Percentiles rank a stretch among this genome's conserved stretches.
Conservation (phyloP, 495 filamentous ascomycete genomes). For the Jackrogersella multiformis region DNA sequence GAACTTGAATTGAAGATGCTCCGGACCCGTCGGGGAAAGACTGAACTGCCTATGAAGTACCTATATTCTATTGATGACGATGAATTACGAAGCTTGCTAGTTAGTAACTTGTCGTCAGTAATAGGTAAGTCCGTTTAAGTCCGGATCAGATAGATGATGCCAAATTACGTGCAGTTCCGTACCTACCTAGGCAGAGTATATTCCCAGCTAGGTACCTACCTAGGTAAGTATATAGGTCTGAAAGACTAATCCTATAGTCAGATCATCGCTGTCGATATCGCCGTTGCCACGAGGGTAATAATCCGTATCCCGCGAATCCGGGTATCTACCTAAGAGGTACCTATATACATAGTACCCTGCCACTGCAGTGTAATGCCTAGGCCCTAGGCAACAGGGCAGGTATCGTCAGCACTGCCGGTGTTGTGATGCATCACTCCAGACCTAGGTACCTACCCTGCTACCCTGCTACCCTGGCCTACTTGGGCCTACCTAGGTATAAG, state of each 20-base stretch:
- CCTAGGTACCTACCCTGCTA: too few species aligned
- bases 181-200: background rate
- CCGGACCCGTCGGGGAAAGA: constrained; percentile 39
- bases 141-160: constrained; percentile 20
- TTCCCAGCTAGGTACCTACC: background rate
- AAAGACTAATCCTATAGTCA: too few species aligned
- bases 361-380: too few species aligned
- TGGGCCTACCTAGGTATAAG: too few species aligned
- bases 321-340: too few species aligned
- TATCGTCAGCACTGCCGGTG: constrained; percentile 32
- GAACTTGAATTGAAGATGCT: constrained; percentile 7
- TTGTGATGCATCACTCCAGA: background rate
- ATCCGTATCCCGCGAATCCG: constrained; percentile 10
- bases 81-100: background rate
- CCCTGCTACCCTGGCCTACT: too few species aligned
- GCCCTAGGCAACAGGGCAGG: constrained; percentile 34
- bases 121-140: constrained; percentile 41
- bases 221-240: too few species aligned
- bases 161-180: constrained; percentile 13
- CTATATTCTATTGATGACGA: constrained; percentile 13
- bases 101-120: constrained; percentile 1
- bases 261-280: constrained; percentile 22
- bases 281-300: constrained; percentile 1
- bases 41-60: background rate
- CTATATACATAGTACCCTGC: too few species aligned